Conservation (phyloP, 306 rosid species). For the Castanospermum australe region DNA sequence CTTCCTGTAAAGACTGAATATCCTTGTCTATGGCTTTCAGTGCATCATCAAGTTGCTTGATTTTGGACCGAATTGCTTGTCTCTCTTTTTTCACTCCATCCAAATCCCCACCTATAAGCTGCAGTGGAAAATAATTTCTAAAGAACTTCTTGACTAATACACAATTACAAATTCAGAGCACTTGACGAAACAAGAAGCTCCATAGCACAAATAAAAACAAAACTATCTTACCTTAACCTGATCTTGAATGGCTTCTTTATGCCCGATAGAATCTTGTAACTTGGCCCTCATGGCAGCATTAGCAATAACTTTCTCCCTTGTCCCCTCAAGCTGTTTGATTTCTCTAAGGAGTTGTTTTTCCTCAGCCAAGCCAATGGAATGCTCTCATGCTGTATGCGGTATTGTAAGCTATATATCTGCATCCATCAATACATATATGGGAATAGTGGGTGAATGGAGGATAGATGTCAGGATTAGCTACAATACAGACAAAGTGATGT, state of each 20-base stretch:
- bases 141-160: neutral
- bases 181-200: neutral
- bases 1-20: slow-evolving; percentile 60
- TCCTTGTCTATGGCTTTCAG: slow-evolving; percentile 58
- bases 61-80: slow-evolving; percentile 64
- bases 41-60: slow-evolving; percentile 76
- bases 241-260: slow-evolving; percentile 66
- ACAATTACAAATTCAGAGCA: neutral
- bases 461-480: neutral
- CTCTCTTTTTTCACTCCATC: slow-evolving; percentile 81
- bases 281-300: slow-evolving; percentile 68
- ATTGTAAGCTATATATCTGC: slow-evolving; percentile 72
- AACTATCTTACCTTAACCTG: slow-evolving; percentile 69
- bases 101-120: slow-evolving; percentile 75
- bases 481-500: neutral
- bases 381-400: slow-evolving; percentile 90
- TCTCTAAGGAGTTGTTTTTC: slow-evolving; percentile 82
- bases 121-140: slow-evolving; percentile 25
- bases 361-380: slow-evolving; percentile 71
- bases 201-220: slow-evolving; percentile 3
- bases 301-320: slow-evolving; percentile 82
- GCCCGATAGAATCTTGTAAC: slow-evolving; percentile 70
- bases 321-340: slow-evolving; percentile 83
- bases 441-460: neutral
- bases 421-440: slow-evolving; percentile 28